These are phyloP conservation scores for Hypericum androsaemum DNA, from an alignment of 345 rosid genomes.

Conservation along the genomic window DNA sequence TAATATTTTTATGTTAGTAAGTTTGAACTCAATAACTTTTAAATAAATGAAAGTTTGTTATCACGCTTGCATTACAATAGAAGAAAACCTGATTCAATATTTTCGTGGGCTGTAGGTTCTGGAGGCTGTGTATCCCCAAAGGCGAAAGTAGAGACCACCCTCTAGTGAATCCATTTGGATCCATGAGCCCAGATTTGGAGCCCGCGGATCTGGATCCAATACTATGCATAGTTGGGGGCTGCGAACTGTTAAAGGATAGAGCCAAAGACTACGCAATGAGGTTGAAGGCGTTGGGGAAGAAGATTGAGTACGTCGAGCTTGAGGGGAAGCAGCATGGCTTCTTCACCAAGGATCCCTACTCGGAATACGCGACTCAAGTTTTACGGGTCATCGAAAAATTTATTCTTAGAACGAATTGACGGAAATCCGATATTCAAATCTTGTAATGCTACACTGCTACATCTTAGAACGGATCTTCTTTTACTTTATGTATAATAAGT, in stretches of 20 bases:
- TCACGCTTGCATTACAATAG: no score
- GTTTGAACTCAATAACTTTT: no score
- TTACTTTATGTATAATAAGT: no score
- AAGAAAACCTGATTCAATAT: no score
- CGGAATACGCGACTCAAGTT: constrained; percentile 26
- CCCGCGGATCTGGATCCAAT: constrained; percentile 31
- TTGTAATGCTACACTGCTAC: no score
- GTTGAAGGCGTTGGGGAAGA: constrained; percentile 34
- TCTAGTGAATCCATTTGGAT: constrained; percentile 51
- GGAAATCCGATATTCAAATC: no score
- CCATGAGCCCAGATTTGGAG: constrained; percentile 28
- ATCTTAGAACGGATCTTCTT: no score
- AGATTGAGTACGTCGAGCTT: constrained; percentile 39
- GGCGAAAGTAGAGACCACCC: constrained; percentile 54
- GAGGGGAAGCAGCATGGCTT: constrained; percentile 49
- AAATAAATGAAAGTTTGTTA: no score
- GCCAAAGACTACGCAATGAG: constrained; percentile 33
- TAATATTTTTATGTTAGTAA: no score
- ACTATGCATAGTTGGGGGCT: constrained; percentile 38
- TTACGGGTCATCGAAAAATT: constrained; percentile 36
- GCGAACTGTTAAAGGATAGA: constrained; percentile 44
- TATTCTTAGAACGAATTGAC: no score
- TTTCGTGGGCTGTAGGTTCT: constrained; percentile 23
- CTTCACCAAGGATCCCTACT: constrained; percentile 43
- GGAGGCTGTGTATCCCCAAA: constrained; percentile 43